phyloP scores from a whole-genome alignment of 2,329 filamentous ascomycete genomes.

The Pleurostoma richardsiae region DNA sequence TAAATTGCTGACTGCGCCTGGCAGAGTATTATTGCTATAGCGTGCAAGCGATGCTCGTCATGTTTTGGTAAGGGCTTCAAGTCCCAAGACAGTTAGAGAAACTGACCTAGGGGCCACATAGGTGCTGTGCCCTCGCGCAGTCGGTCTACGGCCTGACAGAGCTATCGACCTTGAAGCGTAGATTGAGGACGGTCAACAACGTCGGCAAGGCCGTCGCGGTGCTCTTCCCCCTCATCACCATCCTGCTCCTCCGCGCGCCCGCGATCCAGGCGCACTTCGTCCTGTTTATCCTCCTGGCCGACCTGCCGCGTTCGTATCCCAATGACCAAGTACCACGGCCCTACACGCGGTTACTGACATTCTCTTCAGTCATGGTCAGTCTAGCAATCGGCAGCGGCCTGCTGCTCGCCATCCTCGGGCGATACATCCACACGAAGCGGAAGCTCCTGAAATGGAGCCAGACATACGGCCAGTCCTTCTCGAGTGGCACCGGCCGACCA shows the following conservation, averaged over 20 bases:
- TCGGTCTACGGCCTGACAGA: slow-evolving; percentile 11
- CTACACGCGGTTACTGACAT: not conserved
- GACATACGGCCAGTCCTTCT: too few species aligned
- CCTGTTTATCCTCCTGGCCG: slow-evolving; percentile 12
- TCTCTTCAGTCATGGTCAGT: slow-evolving; percentile 12
- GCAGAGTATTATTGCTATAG: slow-evolving; percentile 17
- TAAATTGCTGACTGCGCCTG: not conserved
- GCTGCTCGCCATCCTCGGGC: slow-evolving; percentile 15
- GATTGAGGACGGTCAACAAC: slow-evolving; percentile 13
- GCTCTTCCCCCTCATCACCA: slow-evolving; percentile 13
- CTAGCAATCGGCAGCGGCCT: slow-evolving; percentile 14
- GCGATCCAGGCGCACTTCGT: slow-evolving; percentile 6
- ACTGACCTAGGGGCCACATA: not conserved
- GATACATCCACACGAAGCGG: slow-evolving; percentile 15
- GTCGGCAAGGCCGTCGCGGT: slow-evolving; percentile 12
- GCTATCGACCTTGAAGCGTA: slow-evolving; percentile 4
- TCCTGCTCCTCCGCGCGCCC: slow-evolving; percentile 11
- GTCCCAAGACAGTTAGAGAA: too few species aligned
- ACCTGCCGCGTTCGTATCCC: slow-evolving; percentile 14
- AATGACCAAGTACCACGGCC: not conserved
- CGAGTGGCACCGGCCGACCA: not conserved
- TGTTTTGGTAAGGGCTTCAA: slow-evolving; percentile 13
- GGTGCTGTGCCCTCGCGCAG: slow-evolving; percentile 1
- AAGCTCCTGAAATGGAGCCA: slow-evolving; percentile 17
- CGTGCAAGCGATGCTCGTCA: slow-evolving; percentile 14